Evolutionary conservation across 1,284 basidiomycete genomes (phyloP), one percentile per base, ranked within the genome.

Genomic region (Coriolopsis trogii): DNA sequence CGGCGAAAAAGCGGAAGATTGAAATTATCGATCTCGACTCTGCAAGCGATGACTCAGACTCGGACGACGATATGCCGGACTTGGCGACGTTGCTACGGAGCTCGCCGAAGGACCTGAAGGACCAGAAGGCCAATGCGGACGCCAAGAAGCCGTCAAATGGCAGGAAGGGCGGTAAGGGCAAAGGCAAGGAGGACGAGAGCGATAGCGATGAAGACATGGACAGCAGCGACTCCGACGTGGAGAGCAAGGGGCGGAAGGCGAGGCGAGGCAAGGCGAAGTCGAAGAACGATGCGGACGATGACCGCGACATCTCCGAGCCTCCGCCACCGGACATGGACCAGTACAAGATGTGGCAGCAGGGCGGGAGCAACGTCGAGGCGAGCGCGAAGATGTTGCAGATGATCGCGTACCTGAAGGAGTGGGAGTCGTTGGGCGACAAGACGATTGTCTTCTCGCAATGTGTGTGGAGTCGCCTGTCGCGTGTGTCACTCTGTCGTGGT

Each of bases 381-480:
- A 85, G 84, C 63, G 74, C 83, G 8, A 89, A 87, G 74, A 87
- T 89, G 85, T 31, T 78, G n/a, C 73, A 74, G 25, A 67, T 87
- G 60, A 60, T 85, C 26, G 60, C 72, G 3, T 70, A 76, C 47
- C 68, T 88, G 53, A 76, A 79, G 61, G 73, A 83, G 59, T 85
- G 82, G 79, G 81, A 84, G n/a, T 58, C 60, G 6, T 73, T 72
- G 3, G 84, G 82, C 0, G 85, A 88, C 65, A 87, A 87, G 73
- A 81, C 79, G 3, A 87, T 87, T 34, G 74, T 78, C 31, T 88
- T 84, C 66, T 87, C 84, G 7, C 85, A 88, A 65, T 88, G 85
- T 85, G 52, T 46, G 80, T 66, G 3, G 33, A 16, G 9, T 34
- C 16, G 8, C 10, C 15, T 10, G 39, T 5, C 21, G 18, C 34